Percentiles rank a stretch among this genome's conserved stretches.
Evolutionary conservation across 2,329 filamentous ascomycete genomes (phyloP).

Genomic region (Epichloe sp.): DNA sequence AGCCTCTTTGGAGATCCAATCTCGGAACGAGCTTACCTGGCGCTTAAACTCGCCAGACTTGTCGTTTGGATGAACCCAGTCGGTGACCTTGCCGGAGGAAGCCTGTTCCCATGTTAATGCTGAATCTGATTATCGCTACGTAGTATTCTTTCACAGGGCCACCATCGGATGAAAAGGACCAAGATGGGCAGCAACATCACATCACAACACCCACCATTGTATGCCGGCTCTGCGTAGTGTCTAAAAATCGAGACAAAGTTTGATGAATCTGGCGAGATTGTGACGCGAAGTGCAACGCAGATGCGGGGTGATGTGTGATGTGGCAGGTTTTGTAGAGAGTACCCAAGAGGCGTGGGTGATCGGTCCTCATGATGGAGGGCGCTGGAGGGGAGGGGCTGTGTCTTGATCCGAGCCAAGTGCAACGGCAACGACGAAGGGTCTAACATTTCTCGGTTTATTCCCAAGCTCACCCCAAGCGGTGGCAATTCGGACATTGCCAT

Average conservation of each 20-base stretch:
- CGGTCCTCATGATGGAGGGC: no score
- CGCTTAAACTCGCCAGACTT: conserved; percentile 88
- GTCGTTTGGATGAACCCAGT: conserved; percentile 70
- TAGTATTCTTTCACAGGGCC: not conserved
- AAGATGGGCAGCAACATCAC: not conserved
- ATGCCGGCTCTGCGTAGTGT: not conserved
- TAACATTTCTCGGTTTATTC: no score
- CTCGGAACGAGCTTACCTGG: conserved; percentile 68
- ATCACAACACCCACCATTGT: not conserved
- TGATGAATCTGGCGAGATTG: not conserved
- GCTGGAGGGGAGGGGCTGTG: no score
- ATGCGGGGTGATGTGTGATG: not conserved
- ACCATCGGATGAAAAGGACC: not conserved
- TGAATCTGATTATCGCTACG: no score
- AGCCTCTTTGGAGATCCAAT: conserved; percentile 59
- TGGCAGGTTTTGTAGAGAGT: no score
- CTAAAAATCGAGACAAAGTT: not conserved
- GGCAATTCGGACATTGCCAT: no score
- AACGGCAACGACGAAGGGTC: no score
- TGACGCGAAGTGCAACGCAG: not conserved
- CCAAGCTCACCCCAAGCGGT: no score
- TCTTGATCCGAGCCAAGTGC: no score
- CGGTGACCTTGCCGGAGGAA: conserved; percentile 38
- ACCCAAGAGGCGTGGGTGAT: no score
- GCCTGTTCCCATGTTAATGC: conserved; percentile 1